Base-by-base conservation (phyloP, 352 stramenopile genomes). In the Globisporangium middletonii region DNA sequence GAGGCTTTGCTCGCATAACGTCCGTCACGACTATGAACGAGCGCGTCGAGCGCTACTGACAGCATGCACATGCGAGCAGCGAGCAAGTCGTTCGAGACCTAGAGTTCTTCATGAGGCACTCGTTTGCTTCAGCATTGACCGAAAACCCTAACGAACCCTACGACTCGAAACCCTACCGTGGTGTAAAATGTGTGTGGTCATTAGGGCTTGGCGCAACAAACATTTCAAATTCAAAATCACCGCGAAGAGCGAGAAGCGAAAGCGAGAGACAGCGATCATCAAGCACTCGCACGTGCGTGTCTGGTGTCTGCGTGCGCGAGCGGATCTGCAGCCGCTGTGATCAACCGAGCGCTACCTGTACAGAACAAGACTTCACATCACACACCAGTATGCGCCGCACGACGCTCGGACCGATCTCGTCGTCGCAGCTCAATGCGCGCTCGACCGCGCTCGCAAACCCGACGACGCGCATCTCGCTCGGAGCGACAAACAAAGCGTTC, bases 391-490 rank as follows among this genome's bases (percentile, higher is more conserved):
- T 94, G 84, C 78, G 84, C 46, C 84, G 84, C 67, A 94, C 82
- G 68, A 94, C 84, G 59, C 78, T 94, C 59, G 84, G 82, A 9
- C 77, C 84, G 50, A 83, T 91, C 59, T 89, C 80, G 49, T 92
- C 84, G 59, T 92, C 84, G 62, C 84, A 92, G 75, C 79, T 92
- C 50, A 94, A 94, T 65, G 62, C 71, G 38, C 76, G 80, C 27
- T 69, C 71, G 9, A 68, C 50, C 7, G 64, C 67, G 49, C 65
- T 84, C 44, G 65, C 68, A 2, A 59, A 65, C 35, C 59, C 76
- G 11, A 69, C 76, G 18, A 53, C 60, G 18, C 80, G 83, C 47
- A 75, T 90, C 57, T 91, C 83, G 0, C 60, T 89, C 5, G 79
- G 68, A 23, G 62, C 77, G 48, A 59, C 55, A 59, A 83, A 80